Conservation (phyloP, 257 asterid species). For the Marsdenia floribunda region DNA sequence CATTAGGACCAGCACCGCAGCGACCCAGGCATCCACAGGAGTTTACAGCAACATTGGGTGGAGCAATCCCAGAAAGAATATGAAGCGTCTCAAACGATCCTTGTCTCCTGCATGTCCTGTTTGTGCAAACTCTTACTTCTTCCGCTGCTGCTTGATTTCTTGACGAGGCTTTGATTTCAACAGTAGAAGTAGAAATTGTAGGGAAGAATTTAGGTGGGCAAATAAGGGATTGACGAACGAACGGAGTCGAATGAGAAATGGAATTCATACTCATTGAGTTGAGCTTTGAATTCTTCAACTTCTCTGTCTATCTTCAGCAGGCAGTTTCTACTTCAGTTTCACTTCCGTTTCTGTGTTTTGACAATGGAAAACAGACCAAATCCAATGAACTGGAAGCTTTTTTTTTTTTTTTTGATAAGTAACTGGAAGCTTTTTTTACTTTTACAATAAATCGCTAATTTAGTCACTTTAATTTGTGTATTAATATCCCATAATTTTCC, state of each 20-base stretch:
- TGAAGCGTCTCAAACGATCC: conserved; percentile 68
- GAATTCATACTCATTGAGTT: conserved; percentile 6
- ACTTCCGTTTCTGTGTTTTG: background rate
- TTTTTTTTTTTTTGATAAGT: too few species aligned
- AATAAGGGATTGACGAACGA: background rate
- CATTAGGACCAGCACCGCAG: conserved; percentile 83
- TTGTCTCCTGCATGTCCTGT: conserved; percentile 71
- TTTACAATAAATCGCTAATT: too few species aligned
- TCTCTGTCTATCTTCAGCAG: background rate
- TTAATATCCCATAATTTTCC: too few species aligned
- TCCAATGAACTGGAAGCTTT: too few species aligned
- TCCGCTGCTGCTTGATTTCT: background rate
- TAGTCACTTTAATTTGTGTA: too few species aligned
- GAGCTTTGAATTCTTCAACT: background rate
- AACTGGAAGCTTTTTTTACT: too few species aligned
- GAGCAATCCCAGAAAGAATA: conserved; percentile 71
- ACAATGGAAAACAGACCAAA: too few species aligned
- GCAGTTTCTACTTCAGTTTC: conserved; percentile 8
- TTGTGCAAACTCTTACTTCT: conserved; percentile 71
- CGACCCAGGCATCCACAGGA: conserved; percentile 85
- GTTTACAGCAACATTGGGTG: conserved; percentile 55
- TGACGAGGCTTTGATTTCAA: conserved; percentile 14
- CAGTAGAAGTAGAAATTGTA: background rate
- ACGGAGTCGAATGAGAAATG: conserved; percentile 4
- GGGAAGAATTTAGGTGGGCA: background rate